Evolutionary conservation across 2,329 filamentous ascomycete genomes (phyloP).

Genomic region (Aspergillus fijiensis): DNA sequence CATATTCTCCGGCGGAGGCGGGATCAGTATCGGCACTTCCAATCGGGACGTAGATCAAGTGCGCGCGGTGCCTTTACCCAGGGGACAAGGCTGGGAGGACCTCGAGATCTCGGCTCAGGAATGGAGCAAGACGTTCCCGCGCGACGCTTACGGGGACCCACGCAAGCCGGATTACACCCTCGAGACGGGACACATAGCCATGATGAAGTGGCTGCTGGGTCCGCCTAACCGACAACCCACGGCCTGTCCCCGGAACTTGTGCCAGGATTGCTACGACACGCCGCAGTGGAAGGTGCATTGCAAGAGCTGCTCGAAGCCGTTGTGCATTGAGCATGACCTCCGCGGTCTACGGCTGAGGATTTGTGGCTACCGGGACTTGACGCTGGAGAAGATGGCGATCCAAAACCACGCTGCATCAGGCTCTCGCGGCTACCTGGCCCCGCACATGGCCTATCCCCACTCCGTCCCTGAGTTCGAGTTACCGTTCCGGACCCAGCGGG

Average conservation of each 20-base stretch:
- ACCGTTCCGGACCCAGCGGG: slow-evolving; percentile 32
- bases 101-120: slow-evolving; percentile 50
- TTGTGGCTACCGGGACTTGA: slow-evolving; percentile 57
- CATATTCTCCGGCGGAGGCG: slow-evolving; percentile 59
- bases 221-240: slow-evolving; percentile 47
- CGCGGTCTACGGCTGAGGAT: slow-evolving; percentile 56
- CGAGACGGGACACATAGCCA: slow-evolving; percentile 41
- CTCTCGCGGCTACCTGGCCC: slow-evolving; percentile 9
- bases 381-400: slow-evolving; percentile 48
- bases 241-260: slow-evolving; percentile 56
- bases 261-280: slow-evolving; percentile 58
- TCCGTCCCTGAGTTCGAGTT: slow-evolving; percentile 28
- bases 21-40: slow-evolving; percentile 57
- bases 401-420: slow-evolving; percentile 29
- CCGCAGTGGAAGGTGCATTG: slow-evolving; percentile 61
- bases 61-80: slow-evolving; percentile 57
- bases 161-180: slow-evolving; percentile 40
- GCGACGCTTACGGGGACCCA: slow-evolving; percentile 42
- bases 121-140: slow-evolving; percentile 42
- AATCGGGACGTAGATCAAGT: slow-evolving; percentile 56
- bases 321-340: slow-evolving; percentile 62
- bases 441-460: slow-evolving; percentile 14
- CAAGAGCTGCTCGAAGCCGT: slow-evolving; percentile 55
- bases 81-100: slow-evolving; percentile 55
- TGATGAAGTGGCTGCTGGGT: slow-evolving; percentile 50